Evolutionary conservation across 352 stramenopile genomes (phyloP), one percentile per base, ranked within the genome.

Genomic region (Elongisporangium anandrum): DNA sequence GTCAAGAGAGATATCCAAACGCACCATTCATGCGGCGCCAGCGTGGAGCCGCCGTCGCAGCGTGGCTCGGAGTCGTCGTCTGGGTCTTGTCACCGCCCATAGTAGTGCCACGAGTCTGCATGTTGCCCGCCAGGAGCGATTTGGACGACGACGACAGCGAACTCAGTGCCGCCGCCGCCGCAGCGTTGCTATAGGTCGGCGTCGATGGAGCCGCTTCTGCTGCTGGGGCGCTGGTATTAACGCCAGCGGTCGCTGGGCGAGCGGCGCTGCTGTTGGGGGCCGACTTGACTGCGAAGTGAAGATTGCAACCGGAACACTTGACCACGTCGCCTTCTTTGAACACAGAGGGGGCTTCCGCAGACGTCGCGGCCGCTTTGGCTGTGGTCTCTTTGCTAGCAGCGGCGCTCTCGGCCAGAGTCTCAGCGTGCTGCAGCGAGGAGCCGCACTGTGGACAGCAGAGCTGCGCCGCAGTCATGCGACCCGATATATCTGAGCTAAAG

Each of bases 311-410:
- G 47, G 73, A 74, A 63, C 83, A 92, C 54, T 87, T 88, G 65
- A 92, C 79, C 24, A 92, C 74, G 56, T 92, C 83, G 19, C 81
- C 81, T 54, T 90, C 82, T 70, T 89, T 89, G 58, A 91, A 88
- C 57, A 70, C 66, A n/a, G n/a, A n/a, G n/a, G 15, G 38, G 48
- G 15, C 17, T 45, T 54, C 15, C 4, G 41, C 19, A n/a, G 5
- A 17, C 19, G 56, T 52, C 4, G 41, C 19, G 16, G 5, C 16
- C 19, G 56, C 50, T 39, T 66, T 45, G 12, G 39, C 48, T 47
- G 29, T 59, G 47, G 51, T 60, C 56, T 56, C 62, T 21, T 64
- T 49, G 12, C 56, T 26, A 4, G 29, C 52, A 20, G 63, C 49
- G 17, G 66, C 19, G 4, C 49, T 52, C 9, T 68, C 65, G 0